Conservation (phyloP, 345 rosid genomes). For the Hibiscus mutabilis region DNA sequence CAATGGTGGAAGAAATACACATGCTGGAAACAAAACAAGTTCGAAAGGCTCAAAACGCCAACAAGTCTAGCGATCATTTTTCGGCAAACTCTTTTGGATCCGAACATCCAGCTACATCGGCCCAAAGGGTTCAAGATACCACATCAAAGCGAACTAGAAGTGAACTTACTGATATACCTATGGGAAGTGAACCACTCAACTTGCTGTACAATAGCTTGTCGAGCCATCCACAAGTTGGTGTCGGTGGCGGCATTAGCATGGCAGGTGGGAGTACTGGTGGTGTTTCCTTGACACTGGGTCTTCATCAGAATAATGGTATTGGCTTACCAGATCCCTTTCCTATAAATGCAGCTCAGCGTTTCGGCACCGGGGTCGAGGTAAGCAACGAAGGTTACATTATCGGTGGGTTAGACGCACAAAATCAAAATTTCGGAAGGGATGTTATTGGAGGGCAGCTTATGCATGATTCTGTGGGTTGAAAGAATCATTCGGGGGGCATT, state of each 20-base stretch:
- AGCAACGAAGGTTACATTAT: slow-evolving; percentile 43
- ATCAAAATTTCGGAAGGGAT: slow-evolving; percentile 54
- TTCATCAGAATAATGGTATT: slow-evolving; percentile 62
- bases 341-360: slow-evolving; percentile 54
- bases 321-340: slow-evolving; percentile 57
- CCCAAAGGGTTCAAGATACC: slow-evolving; percentile 30
- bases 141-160: slow-evolving; percentile 44
- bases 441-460: slow-evolving; percentile 76
- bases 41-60: slow-evolving; percentile 39
- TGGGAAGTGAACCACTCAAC: slow-evolving; percentile 21
- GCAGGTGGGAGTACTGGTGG: slow-evolving; percentile 34
- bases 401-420: slow-evolving; percentile 49
- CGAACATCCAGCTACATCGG: slow-evolving; percentile 30
- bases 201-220: slow-evolving; percentile 33
- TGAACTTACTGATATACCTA: slow-evolving; percentile 28
- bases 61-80: slow-evolving; percentile 24
- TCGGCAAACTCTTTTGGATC: slow-evolving; percentile 20
- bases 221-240: slow-evolving; percentile 32
- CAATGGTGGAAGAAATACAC: slow-evolving; percentile 94
- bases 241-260: slow-evolving; percentile 20
- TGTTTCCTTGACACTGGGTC: slow-evolving; percentile 79
- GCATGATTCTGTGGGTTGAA: slow-evolving; percentile 83
- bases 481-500: neutral
- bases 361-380: slow-evolving; percentile 39
- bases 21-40: slow-evolving; percentile 53